Base-by-base conservation (phyloP, 2,329 filamentous ascomycete species). In the Paracorniculantispora psalliotae region DNA sequence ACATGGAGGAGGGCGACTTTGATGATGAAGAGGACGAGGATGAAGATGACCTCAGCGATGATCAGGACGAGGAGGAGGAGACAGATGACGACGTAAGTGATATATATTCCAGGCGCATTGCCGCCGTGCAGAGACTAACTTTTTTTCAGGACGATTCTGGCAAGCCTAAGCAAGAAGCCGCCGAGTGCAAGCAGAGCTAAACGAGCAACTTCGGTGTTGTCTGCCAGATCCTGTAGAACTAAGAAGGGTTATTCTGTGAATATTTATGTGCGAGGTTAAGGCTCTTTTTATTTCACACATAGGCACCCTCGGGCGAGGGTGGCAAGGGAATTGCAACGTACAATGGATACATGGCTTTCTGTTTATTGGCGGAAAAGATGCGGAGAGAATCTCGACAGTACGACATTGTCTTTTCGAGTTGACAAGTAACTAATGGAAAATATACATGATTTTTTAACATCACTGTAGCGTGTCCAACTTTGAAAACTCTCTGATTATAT, bases 181-280 rank as follows among this genome's bases (percentile, higher is more conserved):
- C 92, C 66, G 92, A 96, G 80, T 96, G 92, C 86, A 96, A 96
- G 83, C 91, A 96, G 79, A 96, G 90, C 79, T 96, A 85, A 82
- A 61, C 26, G 35, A 57, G 23, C 46, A 47, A 43, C 25, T 13
- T 21, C 8, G 41, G 33, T 25, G 35, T 50, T 23, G 26, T 50
- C 19, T 50, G 35, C 46, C 44, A 50, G 44, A 43, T 23, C 23
- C 28, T 56, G 54, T 50, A 50, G 46, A 57, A 47, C 28, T 41
- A 47, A 35, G 35, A 56, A 43, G 8, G 25, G 46, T n/a, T 25
- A 35, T 43, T 26, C 15, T 43, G 23, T 57, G 54, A 28, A 47
- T 47, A 44, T 33, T 25, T n/a, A 26, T 44, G 37, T 49, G 55
- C 35, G 26, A 50, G 19, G 19, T 44, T 39, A 57, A 50, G 44